Evolutionary conservation across 805 yeast genomes (phyloP).

Genomic region (Barnettozyma californica): DNA sequence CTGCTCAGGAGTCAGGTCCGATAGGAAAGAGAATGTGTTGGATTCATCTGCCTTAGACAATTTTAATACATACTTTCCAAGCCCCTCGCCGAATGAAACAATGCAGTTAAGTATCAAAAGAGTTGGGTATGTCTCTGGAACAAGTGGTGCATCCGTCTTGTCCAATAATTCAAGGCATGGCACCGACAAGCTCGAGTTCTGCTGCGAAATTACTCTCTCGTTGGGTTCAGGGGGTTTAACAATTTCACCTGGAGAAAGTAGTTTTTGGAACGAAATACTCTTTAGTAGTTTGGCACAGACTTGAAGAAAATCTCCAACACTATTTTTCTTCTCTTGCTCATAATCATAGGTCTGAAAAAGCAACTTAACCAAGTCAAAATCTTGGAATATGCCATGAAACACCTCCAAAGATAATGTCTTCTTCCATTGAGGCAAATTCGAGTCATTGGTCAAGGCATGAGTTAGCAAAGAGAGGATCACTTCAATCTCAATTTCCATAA

Average conservation of each 20-base stretch:
- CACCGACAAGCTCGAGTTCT: conserved; percentile 43
- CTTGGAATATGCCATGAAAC: conserved; percentile 52
- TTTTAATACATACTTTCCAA: conserved; percentile 47
- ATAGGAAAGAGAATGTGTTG: conserved; percentile 13
- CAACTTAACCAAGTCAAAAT: conserved; percentile 43
- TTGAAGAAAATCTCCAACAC: conserved; percentile 49
- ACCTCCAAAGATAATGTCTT: conserved; percentile 69
- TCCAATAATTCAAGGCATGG: conserved; percentile 73
- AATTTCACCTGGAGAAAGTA: conserved; percentile 30
- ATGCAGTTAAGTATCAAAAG: conserved; percentile 52
- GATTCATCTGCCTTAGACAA: conserved; percentile 26
- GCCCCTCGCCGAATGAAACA: conserved; percentile 59
- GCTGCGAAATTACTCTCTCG: conserved; percentile 34
- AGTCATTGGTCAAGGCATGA: conserved; percentile 58
- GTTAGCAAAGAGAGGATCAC: conserved; percentile 72
- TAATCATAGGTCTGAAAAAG: conserved; percentile 63
- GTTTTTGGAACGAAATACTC: conserved; percentile 24
- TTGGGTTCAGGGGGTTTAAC: conserved; percentile 21
- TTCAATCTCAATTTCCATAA: conserved; percentile 72
- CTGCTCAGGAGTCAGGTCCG: conserved; percentile 10
- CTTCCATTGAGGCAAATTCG: conserved; percentile 64
- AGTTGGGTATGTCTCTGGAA: conserved; percentile 57
- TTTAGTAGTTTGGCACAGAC: conserved; percentile 34
- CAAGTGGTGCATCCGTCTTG: conserved; percentile 68
- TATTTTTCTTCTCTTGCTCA: conserved; percentile 59